These are phyloP conservation scores for Suillus brevipes DNA, from an alignment of 768 basidiomycete genomes.

Conservation along the genomic window DNA sequence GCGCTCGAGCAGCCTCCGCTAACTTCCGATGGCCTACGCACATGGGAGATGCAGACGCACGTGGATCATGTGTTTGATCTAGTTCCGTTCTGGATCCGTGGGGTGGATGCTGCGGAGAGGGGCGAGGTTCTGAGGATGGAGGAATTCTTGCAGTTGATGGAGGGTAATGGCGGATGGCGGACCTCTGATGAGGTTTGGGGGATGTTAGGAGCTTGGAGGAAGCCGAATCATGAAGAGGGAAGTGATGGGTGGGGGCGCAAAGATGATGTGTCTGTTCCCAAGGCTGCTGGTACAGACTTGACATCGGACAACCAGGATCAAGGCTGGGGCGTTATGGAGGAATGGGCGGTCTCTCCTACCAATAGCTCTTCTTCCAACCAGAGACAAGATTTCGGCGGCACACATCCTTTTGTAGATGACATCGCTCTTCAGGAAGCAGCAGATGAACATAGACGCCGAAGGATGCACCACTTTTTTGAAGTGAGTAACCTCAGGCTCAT, in stretches of 20 bases:
- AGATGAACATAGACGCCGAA: conserved; percentile 37
- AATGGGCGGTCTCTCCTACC: conserved; percentile 15
- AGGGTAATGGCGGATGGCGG: conserved; percentile 34
- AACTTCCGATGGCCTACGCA: conserved; percentile 29
- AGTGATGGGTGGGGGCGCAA: conserved; percentile 15
- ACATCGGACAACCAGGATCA: conserved; percentile 15
- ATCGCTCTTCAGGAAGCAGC: conserved; percentile 43
- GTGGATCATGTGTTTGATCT: conserved; percentile 51
- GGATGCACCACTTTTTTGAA: conserved; percentile 54
- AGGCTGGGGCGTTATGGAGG: conserved; percentile 21
- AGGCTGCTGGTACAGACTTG: conserved; percentile 24
- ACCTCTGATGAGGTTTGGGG: conserved; percentile 29
- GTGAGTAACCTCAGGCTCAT: conserved; percentile 32
- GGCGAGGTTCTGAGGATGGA: conserved; percentile 45
- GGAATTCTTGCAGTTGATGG: conserved; percentile 46
- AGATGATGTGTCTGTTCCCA: conserved; percentile 11
- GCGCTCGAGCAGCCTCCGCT: conserved; percentile 29
- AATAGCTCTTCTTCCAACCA: not conserved
- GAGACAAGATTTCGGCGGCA: conserved; percentile 14
- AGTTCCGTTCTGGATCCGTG: conserved; percentile 55
- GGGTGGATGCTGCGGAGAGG: conserved; percentile 47
- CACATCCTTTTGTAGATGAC: conserved; percentile 45
- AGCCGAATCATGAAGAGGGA: not conserved
- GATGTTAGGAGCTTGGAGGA: conserved; percentile 29
- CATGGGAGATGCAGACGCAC: conserved; percentile 32